Percentiles rank a stretch among this genome's conserved stretches.
These are phyloP conservation scores for Clausena lansium DNA, from an alignment of 345 rosid genomes.

Conservation along the genomic window DNA sequence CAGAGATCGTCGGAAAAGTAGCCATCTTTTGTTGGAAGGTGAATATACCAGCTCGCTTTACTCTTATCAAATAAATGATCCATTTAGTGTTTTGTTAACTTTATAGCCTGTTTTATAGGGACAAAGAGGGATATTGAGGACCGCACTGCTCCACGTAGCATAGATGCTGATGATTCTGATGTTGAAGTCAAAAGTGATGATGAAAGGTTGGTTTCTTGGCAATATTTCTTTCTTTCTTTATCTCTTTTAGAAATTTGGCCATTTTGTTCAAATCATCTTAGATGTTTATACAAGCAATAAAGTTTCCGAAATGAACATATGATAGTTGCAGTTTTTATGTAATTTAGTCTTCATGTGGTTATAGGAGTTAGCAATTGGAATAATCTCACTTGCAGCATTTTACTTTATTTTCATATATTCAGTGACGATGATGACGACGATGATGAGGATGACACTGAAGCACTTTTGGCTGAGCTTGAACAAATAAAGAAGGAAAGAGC, in stretches of 20 bases:
- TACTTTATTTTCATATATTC: conserved; percentile 17
- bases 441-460: conserved; percentile 85
- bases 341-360: background rate
- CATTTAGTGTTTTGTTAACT: conserved; percentile 25
- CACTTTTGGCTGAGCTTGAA: conserved; percentile 94
- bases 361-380: background rate
- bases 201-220: conserved; percentile 49
- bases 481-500: conserved; percentile 91
- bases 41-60: background rate
- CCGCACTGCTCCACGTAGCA: conserved; percentile 71
- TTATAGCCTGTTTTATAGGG: conserved; percentile 35
- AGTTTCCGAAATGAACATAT: background rate
- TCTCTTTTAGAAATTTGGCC: background rate
- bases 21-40: conserved; percentile 83
- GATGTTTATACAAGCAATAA: background rate
- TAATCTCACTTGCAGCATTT: background rate
- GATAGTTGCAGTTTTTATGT: background rate
- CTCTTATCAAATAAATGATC: conserved; percentile 1
- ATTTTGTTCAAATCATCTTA: background rate
- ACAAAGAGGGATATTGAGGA: conserved; percentile 78
- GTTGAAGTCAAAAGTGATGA: conserved; percentile 62
- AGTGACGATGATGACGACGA: conserved; percentile 52
- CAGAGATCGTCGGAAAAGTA: conserved; percentile 79
- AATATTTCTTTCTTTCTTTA: background rate
- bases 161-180: conserved; percentile 99